Evolutionary conservation across 108 stramenopile genomes (phyloP).

Genomic region (Pseudonitzschia multistriata): DNA sequence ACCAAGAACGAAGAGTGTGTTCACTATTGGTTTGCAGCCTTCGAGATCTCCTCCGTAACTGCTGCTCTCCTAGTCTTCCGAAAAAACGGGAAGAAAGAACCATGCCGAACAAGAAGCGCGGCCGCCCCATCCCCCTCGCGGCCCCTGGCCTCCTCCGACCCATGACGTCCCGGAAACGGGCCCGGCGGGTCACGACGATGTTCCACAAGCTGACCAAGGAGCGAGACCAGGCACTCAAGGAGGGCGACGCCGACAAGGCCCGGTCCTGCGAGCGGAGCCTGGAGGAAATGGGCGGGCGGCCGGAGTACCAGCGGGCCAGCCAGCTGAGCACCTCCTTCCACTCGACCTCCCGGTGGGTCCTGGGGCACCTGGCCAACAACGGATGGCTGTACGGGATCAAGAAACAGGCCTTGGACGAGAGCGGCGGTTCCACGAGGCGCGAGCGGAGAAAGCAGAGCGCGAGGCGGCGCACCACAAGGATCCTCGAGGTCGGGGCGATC

Average conservation of each 20-base stretch:
- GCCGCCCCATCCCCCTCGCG: conserved; percentile 27
- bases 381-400: conserved; percentile 78
- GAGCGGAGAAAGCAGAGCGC: conserved; percentile 22
- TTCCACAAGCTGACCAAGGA: conserved; percentile 81
- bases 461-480: conserved; percentile 45
- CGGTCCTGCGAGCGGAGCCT: conserved; percentile 48
- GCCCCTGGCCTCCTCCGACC: background rate
- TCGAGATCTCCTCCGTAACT: too few species aligned
- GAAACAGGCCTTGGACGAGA: background rate
- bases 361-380: conserved; percentile 61
- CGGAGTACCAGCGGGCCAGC: conserved; percentile 80
- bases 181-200: conserved; percentile 71
- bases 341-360: conserved; percentile 87
- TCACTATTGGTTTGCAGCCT: too few species aligned
- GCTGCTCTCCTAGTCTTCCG: too few species aligned
- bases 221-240: conserved; percentile 45
- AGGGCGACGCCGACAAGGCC: conserved; percentile 41
- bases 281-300: conserved; percentile 42
- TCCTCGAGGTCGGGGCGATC: conserved; percentile 96
- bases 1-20: too few species aligned
- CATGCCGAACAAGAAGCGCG: conserved; percentile 10
- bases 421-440: background rate
- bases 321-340: conserved; percentile 81
- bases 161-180: conserved; percentile 71
- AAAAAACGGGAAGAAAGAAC: too few species aligned